phyloP scores from a whole-genome alignment of 2,329 filamentous ascomycete species.

The Fusarium liriodendri region DNA sequence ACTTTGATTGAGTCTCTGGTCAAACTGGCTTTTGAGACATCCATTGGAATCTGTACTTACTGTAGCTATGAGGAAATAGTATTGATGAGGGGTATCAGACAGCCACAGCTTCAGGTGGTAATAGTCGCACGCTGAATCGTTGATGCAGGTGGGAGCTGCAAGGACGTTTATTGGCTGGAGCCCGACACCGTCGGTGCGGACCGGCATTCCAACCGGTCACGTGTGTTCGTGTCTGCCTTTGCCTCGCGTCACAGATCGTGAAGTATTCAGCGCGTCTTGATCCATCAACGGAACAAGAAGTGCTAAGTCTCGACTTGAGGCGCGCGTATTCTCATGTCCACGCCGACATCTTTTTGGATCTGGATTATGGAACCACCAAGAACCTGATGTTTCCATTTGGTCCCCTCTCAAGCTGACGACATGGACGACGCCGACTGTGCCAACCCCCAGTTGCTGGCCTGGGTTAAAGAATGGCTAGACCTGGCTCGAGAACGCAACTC shows the following conservation, averaged over 20 bases:
- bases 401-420: conserved; percentile 1
- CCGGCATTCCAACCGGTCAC: conserved; percentile 13
- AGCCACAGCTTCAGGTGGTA: conserved; percentile 4
- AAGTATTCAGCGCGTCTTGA: conserved; percentile 19
- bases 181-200: background rate
- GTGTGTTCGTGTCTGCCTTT: conserved; percentile 39
- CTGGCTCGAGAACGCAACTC: conserved; percentile 74
- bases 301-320: background rate
- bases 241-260: conserved; percentile 10
- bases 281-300: background rate
- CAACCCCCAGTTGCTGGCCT: conserved; percentile 77
- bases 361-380: background rate
- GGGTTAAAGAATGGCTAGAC: conserved; percentile 84
- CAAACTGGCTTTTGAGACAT: conserved; percentile 35
- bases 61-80: background rate
- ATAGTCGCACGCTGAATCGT: background rate
- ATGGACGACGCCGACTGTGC: conserved; percentile 61
- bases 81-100: conserved; percentile 10
- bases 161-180: conserved; percentile 31
- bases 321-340: background rate
- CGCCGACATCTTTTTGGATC: background rate
- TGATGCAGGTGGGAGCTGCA: conserved; percentile 26
- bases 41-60: background rate
- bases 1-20: background rate
- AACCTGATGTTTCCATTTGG: background rate